phyloP scores from a whole-genome alignment of 75 land plant species.

The Cupressus sempervirens region DNA sequence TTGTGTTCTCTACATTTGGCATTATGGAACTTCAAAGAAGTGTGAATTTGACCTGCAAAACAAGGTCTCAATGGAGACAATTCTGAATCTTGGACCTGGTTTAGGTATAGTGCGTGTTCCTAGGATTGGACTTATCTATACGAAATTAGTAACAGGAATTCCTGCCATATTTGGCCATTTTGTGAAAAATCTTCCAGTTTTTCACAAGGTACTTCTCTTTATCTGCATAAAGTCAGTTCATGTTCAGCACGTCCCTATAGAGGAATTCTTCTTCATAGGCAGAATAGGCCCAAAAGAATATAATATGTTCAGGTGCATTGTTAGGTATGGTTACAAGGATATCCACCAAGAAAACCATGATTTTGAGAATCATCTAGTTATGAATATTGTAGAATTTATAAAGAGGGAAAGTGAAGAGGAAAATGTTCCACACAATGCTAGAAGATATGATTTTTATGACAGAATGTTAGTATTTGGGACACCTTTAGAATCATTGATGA shows the following conservation, averaged over 20 bases:
- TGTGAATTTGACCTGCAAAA: slow-evolving; percentile 50
- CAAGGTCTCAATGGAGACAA: slow-evolving; percentile 59
- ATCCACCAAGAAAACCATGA: slow-evolving; percentile 32
- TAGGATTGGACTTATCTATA: slow-evolving; percentile 64
- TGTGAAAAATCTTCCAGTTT: slow-evolving; percentile 60
- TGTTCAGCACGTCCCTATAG: slow-evolving; percentile 38
- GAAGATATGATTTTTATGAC: slow-evolving; percentile 10
- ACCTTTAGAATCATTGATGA: not conserved
- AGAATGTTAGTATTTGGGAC: slow-evolving; percentile 32
- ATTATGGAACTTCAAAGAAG: slow-evolving; percentile 51
- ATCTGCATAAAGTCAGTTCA: slow-evolving; percentile 53
- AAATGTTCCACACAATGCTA: slow-evolving; percentile 13
- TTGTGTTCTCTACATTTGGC: too few species aligned
- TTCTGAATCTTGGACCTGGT: slow-evolving; percentile 47
- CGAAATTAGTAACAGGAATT: slow-evolving; percentile 60
- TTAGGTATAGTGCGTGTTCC: slow-evolving; percentile 60
- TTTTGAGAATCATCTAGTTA: slow-evolving; percentile 55
- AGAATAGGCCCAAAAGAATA: slow-evolving; percentile 59
- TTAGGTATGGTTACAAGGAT: slow-evolving; percentile 69
- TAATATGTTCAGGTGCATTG: slow-evolving; percentile 62
- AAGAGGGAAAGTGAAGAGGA: slow-evolving; percentile 17
- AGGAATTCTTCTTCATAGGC: slow-evolving; percentile 55
- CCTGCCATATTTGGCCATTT: slow-evolving; percentile 59
- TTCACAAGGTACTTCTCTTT: slow-evolving; percentile 53
- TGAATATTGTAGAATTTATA: slow-evolving; percentile 57